Evolutionary conservation across 192 early-diverging fungal species (phyloP), one percentile per base, ranked within the genome.

Genomic region (Backusella mclennaniae): DNA sequence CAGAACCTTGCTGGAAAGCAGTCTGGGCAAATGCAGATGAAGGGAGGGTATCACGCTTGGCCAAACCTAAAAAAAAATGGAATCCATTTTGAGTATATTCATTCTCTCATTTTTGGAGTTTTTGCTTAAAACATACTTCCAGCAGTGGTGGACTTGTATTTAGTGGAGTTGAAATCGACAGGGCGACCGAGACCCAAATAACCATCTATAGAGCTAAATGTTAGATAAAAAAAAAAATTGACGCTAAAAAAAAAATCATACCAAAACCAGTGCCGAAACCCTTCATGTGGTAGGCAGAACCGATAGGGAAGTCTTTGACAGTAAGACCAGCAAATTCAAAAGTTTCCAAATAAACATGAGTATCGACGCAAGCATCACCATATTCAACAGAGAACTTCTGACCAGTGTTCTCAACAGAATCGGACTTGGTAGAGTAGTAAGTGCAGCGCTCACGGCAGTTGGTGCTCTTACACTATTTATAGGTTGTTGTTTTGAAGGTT

Each of bases 301-400:
- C 80, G 44, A 82, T 72, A 74, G 80, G 80, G 66, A 77, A 73
- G 66, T 77, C 53, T 42, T 74, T 67, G 1, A 82, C 80, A 11
- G 49, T 78, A n/a, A 77, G 44, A 52, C 73, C 76, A 29, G 76
- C 46, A 36, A 82, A 82, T 63, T 71, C 68, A 26, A 76, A 59
- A 46, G 80, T 82, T 49, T 82, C 80, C 3, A 73, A 19, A 31
- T 82, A 82, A 41, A 82, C 67, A 73, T 75, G 73, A 35, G 80
- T 78, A 35, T 82, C 80, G 26, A 82, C 80, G 39, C 76, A 77
- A 26, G 52, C 35, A 63, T 75, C 69, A 23, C 80, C 80, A 56
- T 82, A 82, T 69, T 78, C 68, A 46, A 82, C 69, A 33, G 80
- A 78, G 73, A 75, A 82, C 36, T 78, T 82, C 23, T 78, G 29